phyloP scores from a whole-genome alignment of 176 grass and related monocot genomes.

The Oryza meyeriana region DNA sequence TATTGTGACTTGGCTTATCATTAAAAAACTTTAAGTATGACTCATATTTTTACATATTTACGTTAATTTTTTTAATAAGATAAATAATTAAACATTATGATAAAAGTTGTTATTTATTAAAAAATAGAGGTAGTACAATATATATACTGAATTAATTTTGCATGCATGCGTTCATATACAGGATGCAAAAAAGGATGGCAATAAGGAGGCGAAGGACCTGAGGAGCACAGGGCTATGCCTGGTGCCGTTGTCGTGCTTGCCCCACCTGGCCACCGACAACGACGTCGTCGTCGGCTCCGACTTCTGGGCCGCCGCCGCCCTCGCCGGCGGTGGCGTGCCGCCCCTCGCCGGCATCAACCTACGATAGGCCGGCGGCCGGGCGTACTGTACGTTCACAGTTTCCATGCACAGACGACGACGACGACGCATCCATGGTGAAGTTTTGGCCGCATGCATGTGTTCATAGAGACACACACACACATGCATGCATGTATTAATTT shows the following conservation, averaged over 20 bases:
- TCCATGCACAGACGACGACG: too few species aligned
- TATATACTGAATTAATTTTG: not conserved
- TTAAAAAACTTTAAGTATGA: too few species aligned
- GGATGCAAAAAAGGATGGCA: conserved; percentile 19
- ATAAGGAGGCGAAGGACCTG: conserved; percentile 35
- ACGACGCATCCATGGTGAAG: not conserved
- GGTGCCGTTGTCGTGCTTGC: conserved; percentile 69
- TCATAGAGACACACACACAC: too few species aligned
- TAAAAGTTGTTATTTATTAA: too few species aligned
- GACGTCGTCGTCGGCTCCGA: conserved; percentile 22
- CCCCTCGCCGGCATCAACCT: conserved; percentile 24
- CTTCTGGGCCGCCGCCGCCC: conserved; percentile 41
- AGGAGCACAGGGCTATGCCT: conserved; percentile 75
- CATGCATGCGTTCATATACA: not conserved
- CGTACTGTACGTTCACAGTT: not conserved
- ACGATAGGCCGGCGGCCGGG: not conserved
- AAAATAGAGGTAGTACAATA: too few species aligned
- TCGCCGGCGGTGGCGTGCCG: not conserved
- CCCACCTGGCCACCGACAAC: conserved; percentile 45
- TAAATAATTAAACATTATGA: too few species aligned
- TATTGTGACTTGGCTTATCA: too few species aligned
- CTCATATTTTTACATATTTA: too few species aligned
- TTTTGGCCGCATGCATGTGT: not conserved
- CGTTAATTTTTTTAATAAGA: too few species aligned
- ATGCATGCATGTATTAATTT: not conserved